Conservation (phyloP, 768 basidiomycete genomes). For the Terana coerulea region DNA sequence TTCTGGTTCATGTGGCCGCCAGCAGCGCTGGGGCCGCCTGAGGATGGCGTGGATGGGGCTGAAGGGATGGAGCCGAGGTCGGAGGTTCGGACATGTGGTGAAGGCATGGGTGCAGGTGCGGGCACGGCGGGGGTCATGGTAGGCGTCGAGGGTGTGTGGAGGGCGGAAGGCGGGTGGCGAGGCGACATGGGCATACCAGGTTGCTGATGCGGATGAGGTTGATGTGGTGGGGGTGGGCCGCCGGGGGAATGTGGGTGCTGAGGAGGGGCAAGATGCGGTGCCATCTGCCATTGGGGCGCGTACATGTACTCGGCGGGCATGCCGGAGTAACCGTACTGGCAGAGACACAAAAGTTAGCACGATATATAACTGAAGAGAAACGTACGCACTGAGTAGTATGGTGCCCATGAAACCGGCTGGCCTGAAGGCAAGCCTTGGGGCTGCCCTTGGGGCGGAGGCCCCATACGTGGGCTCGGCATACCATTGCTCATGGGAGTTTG, state of each 20-base stretch:
- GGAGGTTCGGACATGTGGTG: slow-evolving; percentile 35
- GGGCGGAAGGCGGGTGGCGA: slow-evolving; percentile 47
- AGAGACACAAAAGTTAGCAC: background rate
- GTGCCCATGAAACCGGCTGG: slow-evolving; percentile 35
- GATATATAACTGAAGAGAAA: slow-evolving; percentile 2
- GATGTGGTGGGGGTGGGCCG: slow-evolving; percentile 28
- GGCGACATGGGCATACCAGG: slow-evolving; percentile 61
- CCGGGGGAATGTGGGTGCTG: slow-evolving; percentile 30
- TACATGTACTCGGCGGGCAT: slow-evolving; percentile 46
- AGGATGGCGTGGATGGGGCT: slow-evolving; percentile 65
- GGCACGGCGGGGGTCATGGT: slow-evolving; percentile 59
- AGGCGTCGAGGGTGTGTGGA: slow-evolving; percentile 66
- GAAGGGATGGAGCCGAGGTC: slow-evolving; percentile 54
- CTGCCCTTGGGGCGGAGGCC: slow-evolving; percentile 51
- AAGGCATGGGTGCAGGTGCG: slow-evolving; percentile 40
- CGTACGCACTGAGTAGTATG: slow-evolving; percentile 62
- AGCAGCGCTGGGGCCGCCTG: slow-evolving; percentile 37
- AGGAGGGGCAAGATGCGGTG: slow-evolving; percentile 27
- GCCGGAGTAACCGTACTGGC: slow-evolving; percentile 31
- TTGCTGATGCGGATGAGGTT: slow-evolving; percentile 46
- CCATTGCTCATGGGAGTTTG: slow-evolving; percentile 40
- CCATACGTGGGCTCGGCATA: slow-evolving; percentile 68
- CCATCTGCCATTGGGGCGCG: slow-evolving; percentile 29
- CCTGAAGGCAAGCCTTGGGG: slow-evolving; percentile 48
- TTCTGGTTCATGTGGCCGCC: slow-evolving; percentile 50